phyloP scores from a whole-genome alignment of 2,329 filamentous ascomycete genomes.

The Phialocephala subalpina region DNA sequence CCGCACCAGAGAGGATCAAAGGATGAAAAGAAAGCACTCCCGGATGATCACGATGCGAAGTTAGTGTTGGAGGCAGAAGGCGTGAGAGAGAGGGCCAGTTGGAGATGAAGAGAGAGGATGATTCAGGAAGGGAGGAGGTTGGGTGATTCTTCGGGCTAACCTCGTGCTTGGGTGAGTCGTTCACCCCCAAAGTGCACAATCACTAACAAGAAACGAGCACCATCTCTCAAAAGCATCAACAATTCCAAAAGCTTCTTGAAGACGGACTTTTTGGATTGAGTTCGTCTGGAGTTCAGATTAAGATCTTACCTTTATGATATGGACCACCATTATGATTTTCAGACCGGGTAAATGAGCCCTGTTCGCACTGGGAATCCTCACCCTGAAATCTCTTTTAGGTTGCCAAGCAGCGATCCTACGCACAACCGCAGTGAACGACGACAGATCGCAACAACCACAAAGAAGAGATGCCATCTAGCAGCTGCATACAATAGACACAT shows the following conservation, averaged over 20 bases:
- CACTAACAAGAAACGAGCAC: background rate
- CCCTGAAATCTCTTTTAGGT: background rate
- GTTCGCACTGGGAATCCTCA: background rate
- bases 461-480: background rate
- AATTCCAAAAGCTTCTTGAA: background rate
- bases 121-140: background rate
- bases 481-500: constrained; percentile 5
- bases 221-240: background rate
- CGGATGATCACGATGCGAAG: background rate
- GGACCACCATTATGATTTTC: background rate
- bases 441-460: constrained; percentile 6
- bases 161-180: constrained; percentile 4
- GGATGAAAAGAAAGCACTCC: background rate
- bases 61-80: background rate
- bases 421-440: background rate
- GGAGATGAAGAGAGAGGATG: background rate
- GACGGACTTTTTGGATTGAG: background rate
- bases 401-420: constrained; percentile 7
- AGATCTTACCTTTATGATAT: background rate
- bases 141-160: background rate
- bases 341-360: background rate
- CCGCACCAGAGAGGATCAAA: background rate
- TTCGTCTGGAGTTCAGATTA: constrained; percentile 4
- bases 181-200: background rate
- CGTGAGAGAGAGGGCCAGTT: background rate